Percentiles rank a stretch among this genome's conserved stretches.
Conservation (phyloP, 495 filamentous ascomycete species). For the Penicillium robsamsonii region DNA sequence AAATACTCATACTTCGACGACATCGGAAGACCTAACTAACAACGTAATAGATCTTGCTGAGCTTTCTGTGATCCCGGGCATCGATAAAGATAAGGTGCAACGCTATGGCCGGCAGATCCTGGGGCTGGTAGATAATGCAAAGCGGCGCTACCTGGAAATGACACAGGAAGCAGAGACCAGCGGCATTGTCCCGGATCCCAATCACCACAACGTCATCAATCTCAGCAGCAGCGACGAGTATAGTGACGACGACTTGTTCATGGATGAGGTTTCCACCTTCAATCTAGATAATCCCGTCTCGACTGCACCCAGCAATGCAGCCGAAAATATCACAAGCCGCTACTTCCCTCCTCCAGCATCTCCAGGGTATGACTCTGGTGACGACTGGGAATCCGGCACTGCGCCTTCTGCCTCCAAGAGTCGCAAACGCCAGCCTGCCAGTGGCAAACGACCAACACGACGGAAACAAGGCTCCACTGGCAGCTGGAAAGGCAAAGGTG, state of each 20-base stretch:
- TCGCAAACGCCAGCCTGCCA: constrained; percentile 28
- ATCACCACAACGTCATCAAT: constrained; percentile 66
- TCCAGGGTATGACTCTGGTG: constrained; percentile 23
- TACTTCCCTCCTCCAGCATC: constrained; percentile 46
- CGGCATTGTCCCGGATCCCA: constrained; percentile 51
- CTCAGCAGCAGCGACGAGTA: constrained; percentile 63
- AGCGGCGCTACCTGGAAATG: constrained; percentile 58
- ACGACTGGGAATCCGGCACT: constrained; percentile 24
- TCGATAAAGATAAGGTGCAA: constrained; percentile 67
- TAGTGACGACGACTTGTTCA: constrained; percentile 47
- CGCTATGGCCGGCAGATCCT: constrained; percentile 68
- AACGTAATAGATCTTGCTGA: constrained; percentile 35
- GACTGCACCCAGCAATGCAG: background rate
- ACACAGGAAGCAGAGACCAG: constrained; percentile 45
- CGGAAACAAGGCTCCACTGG: constrained; percentile 29
- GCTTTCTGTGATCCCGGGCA: constrained; percentile 65
- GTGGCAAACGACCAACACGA: constrained; percentile 27
- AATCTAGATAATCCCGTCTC: constrained; percentile 32
- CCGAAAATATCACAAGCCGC: constrained; percentile 34
- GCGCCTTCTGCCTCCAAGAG: constrained; percentile 24
- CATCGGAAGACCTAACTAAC: constrained; percentile 10
- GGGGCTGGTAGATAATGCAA: constrained; percentile 57
- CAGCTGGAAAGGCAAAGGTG: constrained; percentile 27
- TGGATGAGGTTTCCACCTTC: constrained; percentile 38
- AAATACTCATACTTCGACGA: constrained; percentile 14